These are phyloP conservation scores for Gossypium laxum DNA, from an alignment of 441 rosid genomes.

Conservation along the genomic window DNA sequence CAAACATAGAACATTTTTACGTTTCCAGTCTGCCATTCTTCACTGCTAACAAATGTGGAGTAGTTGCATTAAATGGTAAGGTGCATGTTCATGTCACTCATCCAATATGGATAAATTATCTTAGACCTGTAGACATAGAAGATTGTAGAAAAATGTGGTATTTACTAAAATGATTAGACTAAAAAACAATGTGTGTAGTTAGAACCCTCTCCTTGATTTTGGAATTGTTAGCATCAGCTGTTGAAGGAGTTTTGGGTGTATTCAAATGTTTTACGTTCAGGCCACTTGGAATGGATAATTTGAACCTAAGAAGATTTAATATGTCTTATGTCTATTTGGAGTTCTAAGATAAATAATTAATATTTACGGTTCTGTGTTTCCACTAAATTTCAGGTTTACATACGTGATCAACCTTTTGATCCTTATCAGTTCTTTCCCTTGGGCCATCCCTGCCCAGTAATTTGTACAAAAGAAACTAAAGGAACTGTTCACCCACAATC, in stretches of 20 bases:
- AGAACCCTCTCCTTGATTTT: not conserved
- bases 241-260: not conserved
- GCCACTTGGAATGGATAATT: not conserved
- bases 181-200: not conserved
- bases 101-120: slow-evolving; percentile 7
- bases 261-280: not conserved
- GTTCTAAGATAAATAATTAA: not conserved
- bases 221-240: not conserved
- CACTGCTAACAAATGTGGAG: slow-evolving; percentile 5
- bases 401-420: slow-evolving; percentile 80
- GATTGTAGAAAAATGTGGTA: not conserved
- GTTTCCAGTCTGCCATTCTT: slow-evolving; percentile 8
- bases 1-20: slow-evolving; percentile 9
- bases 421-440: slow-evolving; percentile 71
- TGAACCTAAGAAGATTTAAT: slow-evolving; percentile 1
- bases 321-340: not conserved
- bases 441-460: slow-evolving; percentile 60
- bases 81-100: slow-evolving; percentile 6
- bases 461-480: slow-evolving; percentile 45
- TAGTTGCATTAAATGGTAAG: not conserved
- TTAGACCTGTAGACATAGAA: not conserved
- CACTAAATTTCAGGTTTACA: slow-evolving; percentile 51
- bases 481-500: slow-evolving; percentile 34
- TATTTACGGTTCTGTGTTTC: not conserved
- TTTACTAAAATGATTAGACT: not conserved